Evolutionary conservation across 2,329 filamentous ascomycete genomes (phyloP), one percentile per base, ranked within the genome.

Genomic region (Pseudogymnoascus sp.): DNA sequence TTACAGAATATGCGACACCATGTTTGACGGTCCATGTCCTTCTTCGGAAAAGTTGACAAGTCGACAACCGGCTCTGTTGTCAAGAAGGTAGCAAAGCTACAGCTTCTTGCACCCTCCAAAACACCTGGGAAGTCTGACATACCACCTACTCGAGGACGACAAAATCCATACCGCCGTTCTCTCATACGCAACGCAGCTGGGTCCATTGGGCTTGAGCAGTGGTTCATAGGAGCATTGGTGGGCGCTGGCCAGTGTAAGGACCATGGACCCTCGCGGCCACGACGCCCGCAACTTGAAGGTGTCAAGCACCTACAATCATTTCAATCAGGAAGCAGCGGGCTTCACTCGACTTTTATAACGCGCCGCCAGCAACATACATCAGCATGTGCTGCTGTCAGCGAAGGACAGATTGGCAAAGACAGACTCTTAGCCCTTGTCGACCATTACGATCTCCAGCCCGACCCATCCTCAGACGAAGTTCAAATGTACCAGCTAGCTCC

Each of bases 1-100:
- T 31, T 61, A 61, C 40, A 34, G 62, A 38, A 62, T 31, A 61
- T 62, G 66, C 44, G 75, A 77, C 82, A 85, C 78, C 70, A 87
- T 88, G 85, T 80, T 76, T 78, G 78, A 74, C 77, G 72, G 81
- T 82, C 82, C 83, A 88, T 88, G 85, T 84, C 82, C 82, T 77
- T 81, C 77, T 74, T 82, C 78, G 79, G 79, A 77, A 78, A 77
- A 76, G 78, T 81, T 75, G 77, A 81, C 73, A 78, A 79, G 79
- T 78, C 71, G 68, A 72, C 69, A 68, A 73, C 76, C 74, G 76
- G 77, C 76, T 77, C 78, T 73, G 73, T 77, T 73, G 74, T 77
- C 75, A 77, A 78, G 66, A 78, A 77, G 74, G 73, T 78, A 76
- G 72, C 71, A 67, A 68, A 72, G 69, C 73, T 72, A 66, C 71